Percentiles rank a stretch among this genome's conserved stretches.
These are phyloP conservation scores for Candida hispaniensis DNA, from an alignment of 805 yeast species.

Conservation along the genomic window DNA sequence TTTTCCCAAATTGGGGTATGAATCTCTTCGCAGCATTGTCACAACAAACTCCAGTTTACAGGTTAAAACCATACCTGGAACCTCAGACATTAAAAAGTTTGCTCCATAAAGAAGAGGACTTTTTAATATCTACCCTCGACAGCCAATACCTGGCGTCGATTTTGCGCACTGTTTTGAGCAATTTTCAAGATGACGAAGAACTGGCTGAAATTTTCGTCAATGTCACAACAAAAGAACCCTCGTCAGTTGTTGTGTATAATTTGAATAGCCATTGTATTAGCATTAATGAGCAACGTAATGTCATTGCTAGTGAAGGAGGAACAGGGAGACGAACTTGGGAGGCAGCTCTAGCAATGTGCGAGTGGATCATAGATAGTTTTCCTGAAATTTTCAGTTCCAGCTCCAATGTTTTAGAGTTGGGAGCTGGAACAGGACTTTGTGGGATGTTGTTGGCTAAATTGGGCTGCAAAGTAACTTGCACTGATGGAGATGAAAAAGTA, in stretches of 20 bases:
- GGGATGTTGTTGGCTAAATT: slow-evolving; percentile 34
- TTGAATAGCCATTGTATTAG: slow-evolving; percentile 14
- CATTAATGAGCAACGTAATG: slow-evolving; percentile 22
- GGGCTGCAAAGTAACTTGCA: slow-evolving; percentile 34
- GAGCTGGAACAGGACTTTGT: slow-evolving; percentile 84
- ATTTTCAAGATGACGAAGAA: not conserved
- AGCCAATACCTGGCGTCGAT: slow-evolving; percentile 2
- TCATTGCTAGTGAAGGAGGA: slow-evolving; percentile 42
- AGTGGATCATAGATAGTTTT: slow-evolving; percentile 33
- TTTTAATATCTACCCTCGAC: not conserved
- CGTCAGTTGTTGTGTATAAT: not conserved
- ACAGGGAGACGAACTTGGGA: slow-evolving; percentile 94
- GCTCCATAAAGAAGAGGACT: slow-evolving; percentile 1
- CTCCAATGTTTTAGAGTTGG: slow-evolving; percentile 50
- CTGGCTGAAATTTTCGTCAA: slow-evolving; percentile 14
- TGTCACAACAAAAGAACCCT: slow-evolving; percentile 1
- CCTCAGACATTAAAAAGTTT: too few relatives aligned
- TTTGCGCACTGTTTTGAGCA: slow-evolving; percentile 1
- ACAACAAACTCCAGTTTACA: slow-evolving; percentile 11
- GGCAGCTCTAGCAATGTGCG: slow-evolving; percentile 61
- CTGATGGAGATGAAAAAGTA: slow-evolving; percentile 58
- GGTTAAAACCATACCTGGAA: slow-evolving; percentile 8
- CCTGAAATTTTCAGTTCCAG: not conserved
- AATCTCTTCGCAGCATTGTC: too few relatives aligned
- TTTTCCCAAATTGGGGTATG: too few relatives aligned